Base-by-base conservation (phyloP, 768 basidiomycete genomes). In the Boletus reticuloceps region DNA sequence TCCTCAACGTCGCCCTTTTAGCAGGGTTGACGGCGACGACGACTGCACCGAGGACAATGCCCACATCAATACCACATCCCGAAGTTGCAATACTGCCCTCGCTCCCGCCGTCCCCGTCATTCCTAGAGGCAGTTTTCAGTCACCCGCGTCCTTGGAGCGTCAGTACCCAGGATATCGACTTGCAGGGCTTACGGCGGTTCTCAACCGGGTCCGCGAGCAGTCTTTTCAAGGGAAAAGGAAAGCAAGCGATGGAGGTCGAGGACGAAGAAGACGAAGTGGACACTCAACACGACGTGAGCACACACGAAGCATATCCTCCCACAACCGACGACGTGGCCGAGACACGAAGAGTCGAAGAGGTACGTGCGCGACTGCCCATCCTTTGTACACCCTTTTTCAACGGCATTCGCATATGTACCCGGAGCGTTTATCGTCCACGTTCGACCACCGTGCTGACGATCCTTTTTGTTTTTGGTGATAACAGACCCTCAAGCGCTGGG, bases 401-500 rank as follows among this genome's bases (percentile, higher is more conserved):
- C 40, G 38, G 25, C 36, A 17, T 59, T 2, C 36, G 37, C 37
- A n/a, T 58, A 20, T 44, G 41, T 40, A 31, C 25, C 34, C 39
- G 38, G 43, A 11, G 27, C 19, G 16, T 34, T 27, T 14, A 12
- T 37, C 38, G 12, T 37, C 25, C 25, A 22, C 22, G 45, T 47
- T 50, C 25, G n/a, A 27, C 37, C 25, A 58, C 16, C 36, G 7
- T 16, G 14, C 47, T 62, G 40, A 64, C 17, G 12, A 34, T 40
- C 40, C 9, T 17, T 29, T 43, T 46, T 25, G 25, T 53, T 43
- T 37, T 20, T 14, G 41, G 29, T 27, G 47, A 48, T 6, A 32
- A 55, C 69, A 93, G 91, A 93, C 83, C 55, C 76, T 94, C 27
- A 78, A 80, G 60, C 80, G 80, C 41, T 93, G 90, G 91, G 91